Base-by-base conservation (phyloP, 2,329 filamentous ascomycete species). In the Aspergillus uvarum region DNA sequence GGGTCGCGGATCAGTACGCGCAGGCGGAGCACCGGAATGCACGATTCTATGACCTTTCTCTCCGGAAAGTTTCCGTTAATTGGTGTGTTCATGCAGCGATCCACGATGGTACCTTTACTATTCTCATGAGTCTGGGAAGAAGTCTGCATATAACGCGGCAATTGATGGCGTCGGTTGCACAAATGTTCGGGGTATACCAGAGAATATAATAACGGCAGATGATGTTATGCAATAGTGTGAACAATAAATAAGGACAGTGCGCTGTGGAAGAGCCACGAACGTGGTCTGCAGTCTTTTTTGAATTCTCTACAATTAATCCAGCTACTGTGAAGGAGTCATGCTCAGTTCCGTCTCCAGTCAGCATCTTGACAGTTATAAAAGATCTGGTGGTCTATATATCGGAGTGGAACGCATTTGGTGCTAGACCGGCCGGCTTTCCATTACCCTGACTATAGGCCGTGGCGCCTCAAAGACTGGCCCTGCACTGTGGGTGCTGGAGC, bases 1-100 rank as follows among this genome's bases (percentile, higher is more conserved):
- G 47, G 21, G 59, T 61, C 59, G 63, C 61, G 8, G 60, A 63
- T 24, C 59, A 55, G 47, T 65, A 63, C 57, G 59, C 61, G 49
- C 59, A 62, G 62, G 56, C 54, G 49, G 51, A 14, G 31, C 51
- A 54, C 31, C 59, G 56, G 59, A 51, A 62, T 44, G 62, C 53
- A 22, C 62, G 54, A 54, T 66, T 66, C 55, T 66, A 66, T 62
- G 58, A 64, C 60, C 21, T 51, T 59, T 47, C 56, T 50, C 56
- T 64, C 54, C 56, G 57, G 50, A 64, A 63, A 56, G 64, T 66
- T 57, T 57, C 52, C 44, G 64, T 63, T 21, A 56, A 64, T 47
- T 48, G 63, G 58, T 66, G 64, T 58, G 59, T 66, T 55, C 64
- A 62, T 49, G 64, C 64, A 47, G 64, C 60, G 56, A 64, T 66